Base-by-base conservation (phyloP, 192 early-diverging fungal species). In the Gryganskiella cystojenkinii region DNA sequence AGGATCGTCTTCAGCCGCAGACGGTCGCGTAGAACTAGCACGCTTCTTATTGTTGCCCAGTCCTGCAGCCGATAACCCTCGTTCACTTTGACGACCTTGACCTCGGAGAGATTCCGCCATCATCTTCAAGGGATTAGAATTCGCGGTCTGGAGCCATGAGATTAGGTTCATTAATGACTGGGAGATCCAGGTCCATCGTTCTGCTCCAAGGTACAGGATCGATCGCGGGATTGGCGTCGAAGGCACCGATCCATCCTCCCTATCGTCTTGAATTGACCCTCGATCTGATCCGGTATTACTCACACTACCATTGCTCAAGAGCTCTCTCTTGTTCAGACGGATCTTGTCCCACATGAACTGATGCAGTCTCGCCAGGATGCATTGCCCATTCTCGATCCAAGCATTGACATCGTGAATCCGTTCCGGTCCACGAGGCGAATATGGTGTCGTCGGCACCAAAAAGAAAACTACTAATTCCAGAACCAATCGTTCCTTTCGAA, bases 371-470 rank as follows among this genome's bases (percentile, higher is more conserved):
- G 49, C 46, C 20, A 78, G 11, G 31, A 78, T 59, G 19, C 55
- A 44, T 0, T 52, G 40, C 9, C 73, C 73, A n/a, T 78, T 64
- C 43, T 67, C 50, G 22, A 63, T 50, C 73, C 73, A 78, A 0
- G 59, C 66, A 0, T 15, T 7, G 0, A 54, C 51, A 46, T 68
- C 56, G 17, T 37, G 61, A 44, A 78, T 66, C 3, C 73, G 59
- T 4, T 47, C 46, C 2, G 37, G 40, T 1, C 19, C 55, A 14
- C 73, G 51, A 1, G 73, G 73, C 0, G 73, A 78, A 22, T 63
- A 78, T 35, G 67, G 64, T 19, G 67, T 60, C 10, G 73, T 78
- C 6, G 73, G 73, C 28, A 78, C 54, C n/a, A 78, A 31, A 53
- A 78, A 78, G 27, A 78, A 30, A 3, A 54, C 24, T 0, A 78